These are phyloP conservation scores for Rhytidiadelphus loreus DNA, from an alignment of 225 moss, liverwort and hornwort species.

Conservation along the genomic window DNA sequence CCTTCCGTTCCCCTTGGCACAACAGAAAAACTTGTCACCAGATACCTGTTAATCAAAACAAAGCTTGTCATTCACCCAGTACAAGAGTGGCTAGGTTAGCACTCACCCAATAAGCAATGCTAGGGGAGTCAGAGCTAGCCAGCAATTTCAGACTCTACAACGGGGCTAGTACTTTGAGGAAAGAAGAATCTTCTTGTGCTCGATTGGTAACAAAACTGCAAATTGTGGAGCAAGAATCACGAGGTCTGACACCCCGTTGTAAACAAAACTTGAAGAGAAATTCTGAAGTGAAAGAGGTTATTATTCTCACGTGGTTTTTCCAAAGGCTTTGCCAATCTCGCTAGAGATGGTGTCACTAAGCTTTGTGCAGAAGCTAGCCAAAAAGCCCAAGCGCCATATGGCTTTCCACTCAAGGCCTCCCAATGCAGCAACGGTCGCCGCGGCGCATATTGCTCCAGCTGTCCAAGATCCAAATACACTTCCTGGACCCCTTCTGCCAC, in stretches of 20 bases:
- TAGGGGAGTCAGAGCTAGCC: neutral
- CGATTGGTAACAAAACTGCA: neutral
- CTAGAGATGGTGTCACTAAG: constrained; percentile 95
- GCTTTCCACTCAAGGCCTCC: constrained; percentile 49
- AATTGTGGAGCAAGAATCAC: neutral
- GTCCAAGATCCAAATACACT: constrained; percentile 92
- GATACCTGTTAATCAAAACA: constrained; percentile 20
- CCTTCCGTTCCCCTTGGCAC: constrained; percentile 49
- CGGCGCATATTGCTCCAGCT: constrained; percentile 70
- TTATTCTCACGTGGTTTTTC: constrained; percentile 73
- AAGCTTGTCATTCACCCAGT: neutral
- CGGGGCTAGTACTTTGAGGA: neutral
- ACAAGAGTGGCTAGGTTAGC: neutral
- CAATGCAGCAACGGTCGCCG: constrained; percentile 34
- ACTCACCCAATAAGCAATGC: neutral
- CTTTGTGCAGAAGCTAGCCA: constrained; percentile 96
- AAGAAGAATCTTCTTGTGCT: neutral
- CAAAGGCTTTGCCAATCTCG: constrained; percentile 93
- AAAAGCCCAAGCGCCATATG: constrained; percentile 71
- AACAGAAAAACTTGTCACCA: constrained; percentile 44
- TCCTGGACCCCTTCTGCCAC: constrained; percentile 81
- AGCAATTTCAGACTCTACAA: neutral
- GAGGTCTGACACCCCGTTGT: neutral
- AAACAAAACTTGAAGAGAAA: neutral
- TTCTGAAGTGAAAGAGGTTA: neutral